phyloP scores from a whole-genome alignment of 2,329 filamentous ascomycete species.

The Aspergillus awamori region DNA sequence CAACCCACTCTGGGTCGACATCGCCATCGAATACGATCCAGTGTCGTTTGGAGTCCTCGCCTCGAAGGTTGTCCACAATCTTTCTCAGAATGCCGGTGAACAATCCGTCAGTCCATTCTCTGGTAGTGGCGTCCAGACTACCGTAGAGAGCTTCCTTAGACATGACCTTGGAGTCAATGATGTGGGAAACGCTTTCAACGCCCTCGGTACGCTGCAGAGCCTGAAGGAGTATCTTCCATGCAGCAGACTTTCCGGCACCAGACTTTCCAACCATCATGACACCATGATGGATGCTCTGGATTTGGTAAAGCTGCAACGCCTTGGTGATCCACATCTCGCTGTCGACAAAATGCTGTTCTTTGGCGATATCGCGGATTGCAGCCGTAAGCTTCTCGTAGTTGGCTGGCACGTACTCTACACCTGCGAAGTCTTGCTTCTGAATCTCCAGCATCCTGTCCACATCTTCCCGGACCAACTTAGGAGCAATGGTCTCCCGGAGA shows the following conservation, averaged over 20 bases:
- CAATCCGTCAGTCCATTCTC: conserved; percentile 97
- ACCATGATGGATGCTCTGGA: conserved; percentile 96
- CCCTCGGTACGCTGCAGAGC: conserved; percentile 89
- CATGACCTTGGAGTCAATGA: conserved; percentile 99
- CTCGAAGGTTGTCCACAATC: conserved; percentile 97
- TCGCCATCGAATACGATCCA: conserved; percentile 99
- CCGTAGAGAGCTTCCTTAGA: conserved; percentile 97
- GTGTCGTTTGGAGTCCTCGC: conserved; percentile 93
- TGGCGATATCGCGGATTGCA: conserved; percentile 80
- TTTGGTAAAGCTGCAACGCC: conserved; percentile 94
- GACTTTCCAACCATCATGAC: conserved; percentile 99
- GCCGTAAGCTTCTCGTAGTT: conserved; percentile 77
- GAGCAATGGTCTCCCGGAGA: conserved; percentile 95
- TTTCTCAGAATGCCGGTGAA: conserved; percentile 98
- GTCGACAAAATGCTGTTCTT: conserved; percentile 82
- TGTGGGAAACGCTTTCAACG: conserved; percentile 90
- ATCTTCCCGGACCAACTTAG: conserved; percentile 91
- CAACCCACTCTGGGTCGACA: conserved; percentile 98
- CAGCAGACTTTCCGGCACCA: conserved; percentile 93
- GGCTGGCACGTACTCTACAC: conserved; percentile 88
- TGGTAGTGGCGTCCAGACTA: conserved; percentile 91
- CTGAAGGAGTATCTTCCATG: conserved; percentile 90
- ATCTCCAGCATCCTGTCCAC: conserved; percentile 85
- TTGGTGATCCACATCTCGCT: conserved; percentile 98
- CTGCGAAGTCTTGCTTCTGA: conserved; percentile 85